phyloP scores from a whole-genome alignment of 768 basidiomycete genomes.

The Clavaria fumosa region DNA sequence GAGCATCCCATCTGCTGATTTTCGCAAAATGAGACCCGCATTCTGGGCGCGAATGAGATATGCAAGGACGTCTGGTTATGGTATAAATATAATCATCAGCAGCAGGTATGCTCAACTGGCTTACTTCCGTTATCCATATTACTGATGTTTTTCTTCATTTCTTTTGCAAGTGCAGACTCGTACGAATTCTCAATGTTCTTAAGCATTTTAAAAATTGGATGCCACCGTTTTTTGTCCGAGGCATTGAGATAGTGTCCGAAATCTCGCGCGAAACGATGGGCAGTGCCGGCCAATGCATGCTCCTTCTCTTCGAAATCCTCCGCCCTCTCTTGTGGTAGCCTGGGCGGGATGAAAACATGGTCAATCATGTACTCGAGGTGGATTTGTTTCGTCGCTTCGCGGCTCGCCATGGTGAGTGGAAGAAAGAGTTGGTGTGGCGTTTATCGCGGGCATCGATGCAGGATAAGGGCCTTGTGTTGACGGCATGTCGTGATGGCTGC shows the following conservation, averaged over 20 bases:
- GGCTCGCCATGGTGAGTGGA: no score
- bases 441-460: no score
- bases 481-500: no score
- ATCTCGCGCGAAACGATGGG: slow-evolving; percentile 10
- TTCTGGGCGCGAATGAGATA: slow-evolving; percentile 32
- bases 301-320: slow-evolving; percentile 19
- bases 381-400: no score
- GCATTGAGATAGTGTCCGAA: slow-evolving; percentile 11
- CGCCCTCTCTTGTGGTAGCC: slow-evolving; percentile 23
- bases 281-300: slow-evolving; percentile 12
- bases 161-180: no score
- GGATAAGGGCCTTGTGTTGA: no score
- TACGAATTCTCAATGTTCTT: slow-evolving; percentile 13
- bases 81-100: no score
- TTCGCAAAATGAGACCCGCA: slow-evolving; percentile 28
- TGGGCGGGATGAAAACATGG: slow-evolving; percentile 30
- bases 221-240: slow-evolving; percentile 15
- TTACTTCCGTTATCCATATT: slow-evolving; percentile 13
- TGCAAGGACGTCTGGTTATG: slow-evolving; percentile 21
- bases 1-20: slow-evolving; percentile 13
- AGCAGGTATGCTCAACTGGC: no score
- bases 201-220: slow-evolving; percentile 18
- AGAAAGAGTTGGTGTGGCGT: no score
- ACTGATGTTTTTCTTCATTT: slow-evolving; percentile 12
- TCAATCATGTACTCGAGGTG: slow-evolving; percentile 20